Conservation (phyloP, 495 filamentous ascomycete genomes). For the Trichoderma virens region DNA sequence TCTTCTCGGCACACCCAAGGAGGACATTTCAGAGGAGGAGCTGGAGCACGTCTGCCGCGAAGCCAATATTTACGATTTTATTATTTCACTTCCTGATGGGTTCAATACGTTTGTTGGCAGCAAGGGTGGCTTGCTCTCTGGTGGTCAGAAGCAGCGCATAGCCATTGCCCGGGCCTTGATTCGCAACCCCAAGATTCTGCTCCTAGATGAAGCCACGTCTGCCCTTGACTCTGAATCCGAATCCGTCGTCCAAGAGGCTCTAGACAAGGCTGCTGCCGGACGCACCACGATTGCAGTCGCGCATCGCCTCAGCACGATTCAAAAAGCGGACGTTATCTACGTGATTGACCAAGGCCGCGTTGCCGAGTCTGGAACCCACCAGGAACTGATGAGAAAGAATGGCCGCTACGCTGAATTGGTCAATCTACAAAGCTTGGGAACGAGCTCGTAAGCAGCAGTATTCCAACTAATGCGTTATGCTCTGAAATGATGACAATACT, state of each 20-base stretch:
- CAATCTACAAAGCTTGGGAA: conserved; percentile 29
- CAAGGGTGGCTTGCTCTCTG: conserved; percentile 70
- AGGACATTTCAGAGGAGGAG: conserved; percentile 56
- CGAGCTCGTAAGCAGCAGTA: not conserved
- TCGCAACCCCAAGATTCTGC: conserved; percentile 53
- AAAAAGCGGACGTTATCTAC: conserved; percentile 77
- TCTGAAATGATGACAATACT: not conserved
- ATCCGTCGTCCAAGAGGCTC: conserved; percentile 72
- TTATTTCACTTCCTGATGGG: conserved; percentile 53
- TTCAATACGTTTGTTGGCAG: conserved; percentile 69
- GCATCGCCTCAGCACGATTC: conserved; percentile 69
- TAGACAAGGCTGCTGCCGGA: conserved; percentile 66
- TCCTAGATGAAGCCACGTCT: conserved; percentile 78
- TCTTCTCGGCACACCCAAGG: conserved; percentile 59
- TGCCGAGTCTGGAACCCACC: conserved; percentile 66
- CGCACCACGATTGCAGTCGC: conserved; percentile 75
- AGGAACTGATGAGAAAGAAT: conserved; percentile 54
- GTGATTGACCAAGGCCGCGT: conserved; percentile 72
- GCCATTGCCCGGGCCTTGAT: conserved; percentile 67
- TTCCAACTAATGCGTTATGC: not conserved
- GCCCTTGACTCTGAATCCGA: conserved; percentile 77
- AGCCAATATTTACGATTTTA: conserved; percentile 91
- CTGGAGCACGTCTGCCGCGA: conserved; percentile 72
- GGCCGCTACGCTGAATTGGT: conserved; percentile 73
- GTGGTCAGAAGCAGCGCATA: conserved; percentile 79